phyloP scores from a whole-genome alignment of 257 asterid species.

The Solanum appendiculatum region DNA sequence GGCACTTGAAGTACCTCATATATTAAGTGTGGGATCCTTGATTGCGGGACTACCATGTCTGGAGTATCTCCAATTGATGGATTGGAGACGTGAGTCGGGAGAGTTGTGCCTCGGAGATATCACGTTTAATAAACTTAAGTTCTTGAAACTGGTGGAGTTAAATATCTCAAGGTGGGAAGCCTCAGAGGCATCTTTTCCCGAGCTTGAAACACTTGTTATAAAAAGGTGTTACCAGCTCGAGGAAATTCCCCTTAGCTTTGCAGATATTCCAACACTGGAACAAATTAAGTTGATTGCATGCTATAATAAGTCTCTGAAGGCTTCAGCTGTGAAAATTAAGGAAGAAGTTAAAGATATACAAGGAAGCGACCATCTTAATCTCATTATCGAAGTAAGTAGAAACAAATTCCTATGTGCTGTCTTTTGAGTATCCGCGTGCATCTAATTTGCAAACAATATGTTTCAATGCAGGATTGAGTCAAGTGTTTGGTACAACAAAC shows the following conservation, averaged over 20 bases:
- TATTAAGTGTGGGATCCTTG: neutral
- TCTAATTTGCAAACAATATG: neutral
- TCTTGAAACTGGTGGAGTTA: neutral
- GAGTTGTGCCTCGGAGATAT: neutral
- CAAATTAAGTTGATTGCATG: neutral
- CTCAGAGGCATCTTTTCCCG: neutral
- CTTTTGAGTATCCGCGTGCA: too few species aligned
- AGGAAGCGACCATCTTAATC: neutral
- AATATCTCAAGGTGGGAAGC: neutral
- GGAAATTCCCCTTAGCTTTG: neutral
- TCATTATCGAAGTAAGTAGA: neutral
- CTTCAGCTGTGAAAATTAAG: neutral
- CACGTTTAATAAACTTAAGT: neutral
- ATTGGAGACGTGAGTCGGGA: neutral
- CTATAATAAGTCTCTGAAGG: neutral
- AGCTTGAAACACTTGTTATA: neutral
- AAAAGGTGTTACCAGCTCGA: neutral
- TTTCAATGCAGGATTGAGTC: neutral
- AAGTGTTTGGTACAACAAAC: neutral
- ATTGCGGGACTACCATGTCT: neutral
- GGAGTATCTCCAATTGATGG: neutral
- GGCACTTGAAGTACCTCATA: neutral
- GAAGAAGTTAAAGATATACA: neutral
- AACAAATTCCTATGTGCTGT: neutral
- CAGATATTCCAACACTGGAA: neutral